Percentiles rank a stretch among this genome's conserved stretches.
Conservation (phyloP, 352 stramenopile genomes). For the Phytophthora uliginosa region DNA sequence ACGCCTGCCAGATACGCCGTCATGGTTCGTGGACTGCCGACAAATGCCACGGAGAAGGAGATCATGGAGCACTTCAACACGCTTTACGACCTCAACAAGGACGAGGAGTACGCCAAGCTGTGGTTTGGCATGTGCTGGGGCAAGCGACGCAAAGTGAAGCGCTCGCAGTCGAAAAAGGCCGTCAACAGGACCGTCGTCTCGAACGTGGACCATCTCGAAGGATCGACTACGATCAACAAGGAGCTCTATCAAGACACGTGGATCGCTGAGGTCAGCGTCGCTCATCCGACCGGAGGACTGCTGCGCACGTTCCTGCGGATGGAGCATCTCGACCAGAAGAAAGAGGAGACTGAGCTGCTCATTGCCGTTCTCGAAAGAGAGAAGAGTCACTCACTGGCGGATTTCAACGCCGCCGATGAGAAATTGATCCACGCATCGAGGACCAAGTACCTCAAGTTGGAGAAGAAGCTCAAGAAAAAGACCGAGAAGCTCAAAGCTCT, state of each 20-base stretch:
- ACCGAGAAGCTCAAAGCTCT: slow-evolving; percentile 60
- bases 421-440: slow-evolving; percentile 45
- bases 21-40: slow-evolving; percentile 42
- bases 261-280: slow-evolving; percentile 87
- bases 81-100: slow-evolving; percentile 71
- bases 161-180: slow-evolving; percentile 42
- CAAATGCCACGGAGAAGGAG: slow-evolving; percentile 63
- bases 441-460: slow-evolving; percentile 27
- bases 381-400: slow-evolving; percentile 35
- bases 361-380: slow-evolving; percentile 49
- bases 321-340: slow-evolving; percentile 58
- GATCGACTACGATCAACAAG: slow-evolving; percentile 49
- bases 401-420: slow-evolving; percentile 42
- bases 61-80: slow-evolving; percentile 81
- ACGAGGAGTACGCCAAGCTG: slow-evolving; percentile 57
- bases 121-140: slow-evolving; percentile 78
- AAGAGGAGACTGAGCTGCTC: slow-evolving; percentile 48
- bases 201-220: slow-evolving; percentile 74
- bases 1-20: slow-evolving; percentile 68
- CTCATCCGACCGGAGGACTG: slow-evolving; percentile 75
- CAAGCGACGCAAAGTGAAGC: slow-evolving; percentile 50
- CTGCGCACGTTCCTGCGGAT: slow-evolving; percentile 75
- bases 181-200: slow-evolving; percentile 54
- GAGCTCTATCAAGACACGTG: slow-evolving; percentile 80
- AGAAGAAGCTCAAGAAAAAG: slow-evolving; percentile 44